Percentiles rank a stretch among this genome's conserved stretches.
phyloP scores from a whole-genome alignment of 169 alveolate species.

The Babesia ovis region DNA sequence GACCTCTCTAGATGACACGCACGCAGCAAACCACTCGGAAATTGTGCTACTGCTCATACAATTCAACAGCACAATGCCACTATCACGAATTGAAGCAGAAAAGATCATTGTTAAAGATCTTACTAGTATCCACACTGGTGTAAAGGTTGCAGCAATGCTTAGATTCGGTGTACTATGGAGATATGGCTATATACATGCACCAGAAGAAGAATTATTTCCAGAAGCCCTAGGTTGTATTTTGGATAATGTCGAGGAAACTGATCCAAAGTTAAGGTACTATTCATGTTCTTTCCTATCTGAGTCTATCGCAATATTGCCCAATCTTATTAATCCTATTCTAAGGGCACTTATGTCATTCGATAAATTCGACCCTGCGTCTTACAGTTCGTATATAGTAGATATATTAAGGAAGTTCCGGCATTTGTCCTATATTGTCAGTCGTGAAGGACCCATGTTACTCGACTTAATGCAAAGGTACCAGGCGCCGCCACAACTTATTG shows the following conservation, averaged over 20 bases:
- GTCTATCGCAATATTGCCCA: slow-evolving; percentile 49
- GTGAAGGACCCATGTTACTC: slow-evolving; percentile 62
- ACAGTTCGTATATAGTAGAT: slow-evolving; percentile 39
- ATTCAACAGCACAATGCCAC: slow-evolving; percentile 37
- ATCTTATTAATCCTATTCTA: slow-evolving; percentile 54
- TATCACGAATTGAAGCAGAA: slow-evolving; percentile 40
- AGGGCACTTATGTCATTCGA: slow-evolving; percentile 42
- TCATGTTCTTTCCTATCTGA: slow-evolving; percentile 63
- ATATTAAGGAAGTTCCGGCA: slow-evolving; percentile 50
- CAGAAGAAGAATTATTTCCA: slow-evolving; percentile 44
- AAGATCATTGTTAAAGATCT: slow-evolving; percentile 46
- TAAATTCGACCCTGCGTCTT: slow-evolving; percentile 11
- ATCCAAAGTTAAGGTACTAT: slow-evolving; percentile 61
- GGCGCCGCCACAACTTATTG: slow-evolving; percentile 49
- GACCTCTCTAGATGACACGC: slow-evolving; percentile 47
- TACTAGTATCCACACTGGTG: slow-evolving; percentile 21
- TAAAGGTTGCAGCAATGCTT: slow-evolving; percentile 56
- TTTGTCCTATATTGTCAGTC: slow-evolving; percentile 59
- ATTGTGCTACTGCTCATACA: slow-evolving; percentile 57
- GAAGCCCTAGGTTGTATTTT: slow-evolving; percentile 51
- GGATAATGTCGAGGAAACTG: slow-evolving; percentile 61
- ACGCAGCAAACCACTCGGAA: slow-evolving; percentile 58
- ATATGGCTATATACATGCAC: slow-evolving; percentile 54
- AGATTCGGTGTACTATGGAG: slow-evolving; percentile 64
- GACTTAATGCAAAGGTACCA: slow-evolving; percentile 64